Percentiles rank a stretch among this genome's conserved stretches.
Evolutionary conservation across 2,329 filamentous ascomycete genomes (phyloP).

Genomic region (Trichoderma citrinoviride): DNA sequence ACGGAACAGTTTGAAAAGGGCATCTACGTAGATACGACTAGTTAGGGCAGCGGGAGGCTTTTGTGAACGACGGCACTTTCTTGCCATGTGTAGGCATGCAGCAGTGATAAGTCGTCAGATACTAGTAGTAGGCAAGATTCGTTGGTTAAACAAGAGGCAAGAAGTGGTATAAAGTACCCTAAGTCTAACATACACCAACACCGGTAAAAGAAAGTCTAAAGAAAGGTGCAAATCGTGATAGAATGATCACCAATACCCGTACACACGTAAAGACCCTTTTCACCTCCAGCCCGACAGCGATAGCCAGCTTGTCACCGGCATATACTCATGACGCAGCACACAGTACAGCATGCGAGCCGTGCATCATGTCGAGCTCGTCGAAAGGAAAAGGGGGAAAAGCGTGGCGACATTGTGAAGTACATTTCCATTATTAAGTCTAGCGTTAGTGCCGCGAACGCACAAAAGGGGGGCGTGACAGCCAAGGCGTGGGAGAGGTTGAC

Average conservation of each 20-base stretch:
- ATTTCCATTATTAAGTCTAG: slow-evolving; percentile 47
- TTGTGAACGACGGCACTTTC: background rate
- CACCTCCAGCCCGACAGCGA: background rate
- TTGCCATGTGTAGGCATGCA: background rate
- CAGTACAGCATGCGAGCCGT: slow-evolving; percentile 3
- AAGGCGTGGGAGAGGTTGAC: slow-evolving; percentile 28
- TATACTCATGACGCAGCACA: background rate
- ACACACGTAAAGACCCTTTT: slow-evolving; percentile 18
- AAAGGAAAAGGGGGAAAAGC: slow-evolving; percentile 8
- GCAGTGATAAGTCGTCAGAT: background rate
- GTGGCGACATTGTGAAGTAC: slow-evolving; percentile 32
- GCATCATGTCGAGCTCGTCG: slow-evolving; percentile 15
- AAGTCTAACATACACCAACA: slow-evolving; percentile 22
- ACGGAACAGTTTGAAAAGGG: slow-evolving; percentile 76
- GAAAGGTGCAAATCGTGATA: slow-evolving; percentile 21
- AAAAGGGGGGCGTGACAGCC: slow-evolving; percentile 20
- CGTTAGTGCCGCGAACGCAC: slow-evolving; percentile 32
- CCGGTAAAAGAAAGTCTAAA: slow-evolving; percentile 18
- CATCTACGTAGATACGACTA: slow-evolving; percentile 39
- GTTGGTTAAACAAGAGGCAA: slow-evolving; percentile 3
- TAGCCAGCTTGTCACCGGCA: background rate
- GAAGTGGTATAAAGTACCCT: slow-evolving; percentile 19
- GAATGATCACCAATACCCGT: slow-evolving; percentile 21
- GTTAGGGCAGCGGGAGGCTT: background rate
- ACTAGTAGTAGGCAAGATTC: background rate